These are phyloP conservation scores for Paxillus rubicundulus DNA, from an alignment of 768 basidiomycete genomes.

Conservation along the genomic window DNA sequence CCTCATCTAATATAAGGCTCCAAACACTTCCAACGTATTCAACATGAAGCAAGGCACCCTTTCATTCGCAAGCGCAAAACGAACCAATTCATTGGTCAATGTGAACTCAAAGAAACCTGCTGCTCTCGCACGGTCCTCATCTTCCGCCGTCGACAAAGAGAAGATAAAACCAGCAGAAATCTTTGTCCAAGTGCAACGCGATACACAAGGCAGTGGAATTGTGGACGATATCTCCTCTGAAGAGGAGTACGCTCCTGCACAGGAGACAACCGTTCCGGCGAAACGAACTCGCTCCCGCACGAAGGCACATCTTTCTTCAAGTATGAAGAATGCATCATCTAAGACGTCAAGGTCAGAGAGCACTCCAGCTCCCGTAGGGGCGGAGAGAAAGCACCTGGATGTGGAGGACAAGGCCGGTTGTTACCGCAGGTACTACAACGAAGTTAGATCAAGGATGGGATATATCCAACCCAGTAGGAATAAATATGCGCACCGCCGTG, in stretches of 20 bases:
- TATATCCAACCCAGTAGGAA: conserved; percentile 57
- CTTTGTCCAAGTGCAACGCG: not conserved
- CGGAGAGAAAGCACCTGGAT: conserved; percentile 31
- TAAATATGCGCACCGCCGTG: not conserved
- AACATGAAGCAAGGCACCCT: conserved; percentile 46
- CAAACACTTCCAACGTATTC: conserved; percentile 1
- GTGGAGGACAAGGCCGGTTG: conserved; percentile 47
- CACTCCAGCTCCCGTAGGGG: conserved; percentile 1
- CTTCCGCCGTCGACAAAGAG: conserved; percentile 7
- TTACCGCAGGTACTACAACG: conserved; percentile 51
- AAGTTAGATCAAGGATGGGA: conserved; percentile 53
- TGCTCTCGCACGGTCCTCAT: not conserved
- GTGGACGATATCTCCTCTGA: conserved; percentile 20
- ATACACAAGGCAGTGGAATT: not conserved
- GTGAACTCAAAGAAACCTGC: conserved; percentile 18
- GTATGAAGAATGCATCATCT: not conserved
- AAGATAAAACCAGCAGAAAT: conserved; percentile 4
- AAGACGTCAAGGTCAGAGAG: conserved; percentile 9
- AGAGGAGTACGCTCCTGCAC: conserved; percentile 11
- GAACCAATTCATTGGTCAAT: conserved; percentile 31
- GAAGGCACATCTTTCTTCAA: conserved; percentile 12
- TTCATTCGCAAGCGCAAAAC: conserved; percentile 45
- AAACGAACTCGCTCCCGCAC: conserved; percentile 28
- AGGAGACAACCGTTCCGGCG: conserved; percentile 10
- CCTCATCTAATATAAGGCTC: not conserved